Percentiles rank a stretch among this genome's conserved stretches.
Conservation (phyloP, 805 yeast species). For the Yamadazyma takamatsuzukensis region DNA sequence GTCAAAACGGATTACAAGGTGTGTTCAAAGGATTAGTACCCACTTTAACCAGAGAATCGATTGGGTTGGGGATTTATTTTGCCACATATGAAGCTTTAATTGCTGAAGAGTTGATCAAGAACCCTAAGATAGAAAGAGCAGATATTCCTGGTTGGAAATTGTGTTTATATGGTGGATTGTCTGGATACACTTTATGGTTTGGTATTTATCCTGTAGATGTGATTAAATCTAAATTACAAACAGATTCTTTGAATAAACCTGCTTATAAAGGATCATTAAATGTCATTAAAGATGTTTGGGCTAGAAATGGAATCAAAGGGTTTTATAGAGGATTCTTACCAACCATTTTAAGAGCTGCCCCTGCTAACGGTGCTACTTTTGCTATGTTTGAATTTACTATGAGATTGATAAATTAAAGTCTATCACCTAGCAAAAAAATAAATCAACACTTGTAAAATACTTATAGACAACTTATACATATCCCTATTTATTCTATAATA, state of each 20-base stretch:
- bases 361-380: conserved; percentile 97
- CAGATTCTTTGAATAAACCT: conserved; percentile 55
- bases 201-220: conserved; percentile 87
- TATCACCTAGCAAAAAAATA: too few species aligned
- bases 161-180: conserved; percentile 83
- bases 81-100: conserved; percentile 87
- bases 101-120: conserved; percentile 52
- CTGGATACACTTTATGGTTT: conserved; percentile 90
- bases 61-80: conserved; percentile 88
- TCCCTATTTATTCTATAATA: too few species aligned
- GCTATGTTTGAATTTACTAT: conserved; percentile 88
- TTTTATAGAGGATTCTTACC: conserved; percentile 91
- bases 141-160: conserved; percentile 86
- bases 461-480: too few species aligned
- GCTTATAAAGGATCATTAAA: conserved; percentile 54
- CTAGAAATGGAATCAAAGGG: conserved; percentile 65
- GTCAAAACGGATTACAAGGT: conserved; percentile 51
- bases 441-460: too few species aligned
- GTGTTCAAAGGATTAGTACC: conserved; percentile 81
- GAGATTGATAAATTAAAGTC: conserved; percentile 47
- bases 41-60: conserved; percentile 77
- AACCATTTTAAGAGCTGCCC: conserved; percentile 93
- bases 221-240: conserved; percentile 82
- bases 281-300: conserved; percentile 53
- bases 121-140: conserved; percentile 45